Percentiles rank a stretch among this genome's conserved stretches.
Conservation (phyloP, 352 stramenopile species). For the Pythium aquatile region DNA sequence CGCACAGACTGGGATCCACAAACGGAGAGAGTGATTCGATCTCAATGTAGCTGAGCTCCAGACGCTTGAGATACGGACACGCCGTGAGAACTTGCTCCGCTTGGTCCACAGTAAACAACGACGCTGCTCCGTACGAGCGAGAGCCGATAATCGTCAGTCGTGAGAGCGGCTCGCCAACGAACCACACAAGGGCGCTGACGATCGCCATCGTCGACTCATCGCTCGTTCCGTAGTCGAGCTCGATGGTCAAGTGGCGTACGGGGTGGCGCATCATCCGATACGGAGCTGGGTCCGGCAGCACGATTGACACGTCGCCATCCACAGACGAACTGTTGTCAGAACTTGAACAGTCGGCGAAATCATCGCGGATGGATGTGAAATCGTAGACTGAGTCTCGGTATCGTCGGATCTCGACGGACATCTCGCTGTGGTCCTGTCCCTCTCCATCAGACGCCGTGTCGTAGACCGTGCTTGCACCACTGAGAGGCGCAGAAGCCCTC, state of each 20-base stretch:
- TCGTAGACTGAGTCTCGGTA: background rate
- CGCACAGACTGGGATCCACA: conserved; percentile 2
- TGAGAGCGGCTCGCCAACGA: conserved; percentile 7
- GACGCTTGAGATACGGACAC: conserved; percentile 6
- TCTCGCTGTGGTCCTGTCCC: background rate
- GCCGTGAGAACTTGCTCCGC: conserved; percentile 12
- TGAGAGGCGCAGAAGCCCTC: background rate
- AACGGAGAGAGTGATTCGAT: conserved; percentile 12
- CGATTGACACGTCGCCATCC: background rate
- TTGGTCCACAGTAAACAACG: background rate
- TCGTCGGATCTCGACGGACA: background rate
- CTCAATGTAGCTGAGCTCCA: background rate
- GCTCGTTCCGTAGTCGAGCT: background rate
- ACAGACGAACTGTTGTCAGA: background rate
- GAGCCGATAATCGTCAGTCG: background rate
- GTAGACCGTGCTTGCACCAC: background rate
- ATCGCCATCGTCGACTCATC: background rate
- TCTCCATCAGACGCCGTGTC: background rate
- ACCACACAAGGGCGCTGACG: conserved; percentile 4
- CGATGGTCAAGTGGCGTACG: conserved; percentile 5
- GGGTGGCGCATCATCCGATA: background rate
- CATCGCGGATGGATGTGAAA: background rate
- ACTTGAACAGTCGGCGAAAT: background rate
- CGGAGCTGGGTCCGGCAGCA: background rate
- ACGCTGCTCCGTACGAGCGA: too few species aligned